Evolutionary conservation across 768 basidiomycete species (phyloP), one percentile per base, ranked within the genome.

Genomic region (Scleroderma bovista): DNA sequence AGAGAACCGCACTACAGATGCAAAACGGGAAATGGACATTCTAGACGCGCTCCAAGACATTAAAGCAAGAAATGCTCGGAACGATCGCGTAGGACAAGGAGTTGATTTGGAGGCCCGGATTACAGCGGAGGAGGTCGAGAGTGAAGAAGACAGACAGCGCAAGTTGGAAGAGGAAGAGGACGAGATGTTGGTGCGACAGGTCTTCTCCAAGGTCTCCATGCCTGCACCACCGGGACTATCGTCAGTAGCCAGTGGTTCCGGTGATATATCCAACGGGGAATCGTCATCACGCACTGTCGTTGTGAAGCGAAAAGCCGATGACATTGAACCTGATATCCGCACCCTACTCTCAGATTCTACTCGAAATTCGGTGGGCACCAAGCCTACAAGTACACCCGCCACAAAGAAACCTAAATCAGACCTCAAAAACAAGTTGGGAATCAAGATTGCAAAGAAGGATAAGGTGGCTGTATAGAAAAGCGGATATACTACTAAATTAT

Each of bases 11-110:
- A 93, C 92, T 31, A 75, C 83, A 39, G 91, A 95, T 70, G 90
- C 90, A 31, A 93, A 95, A 67, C 81, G 94, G 46, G 95, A 97
- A 71, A 99, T 99, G 96, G 96, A 97, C 61, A 87, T 95, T 48
- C 77, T 98, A 57, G 96, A 99, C 63, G 92, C 92, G 12, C 74
- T 99, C 51, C 93, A 96, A 64, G 94, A 97, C 54, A 91, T 93
- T 51, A 76, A 89, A 47, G 87, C 87, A 11, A 75, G 84, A 47
- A 93, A 93, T 64, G 86, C 91, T 2, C 79, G 93, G 49, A 91
- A 92, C 57, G 95, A 97, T 57, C 77, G 92, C 26, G 73, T 91
- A 19, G 93, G 88, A 15, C 80, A 89, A 38, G 70, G 80, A 0
- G 83, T 83, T 9, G 86, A 90, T 59, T 65, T 95, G 36, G 54